Percentiles rank a stretch among this genome's conserved stretches.
Conservation (phyloP, 345 rosid genomes). For the Syzygium grande region DNA sequence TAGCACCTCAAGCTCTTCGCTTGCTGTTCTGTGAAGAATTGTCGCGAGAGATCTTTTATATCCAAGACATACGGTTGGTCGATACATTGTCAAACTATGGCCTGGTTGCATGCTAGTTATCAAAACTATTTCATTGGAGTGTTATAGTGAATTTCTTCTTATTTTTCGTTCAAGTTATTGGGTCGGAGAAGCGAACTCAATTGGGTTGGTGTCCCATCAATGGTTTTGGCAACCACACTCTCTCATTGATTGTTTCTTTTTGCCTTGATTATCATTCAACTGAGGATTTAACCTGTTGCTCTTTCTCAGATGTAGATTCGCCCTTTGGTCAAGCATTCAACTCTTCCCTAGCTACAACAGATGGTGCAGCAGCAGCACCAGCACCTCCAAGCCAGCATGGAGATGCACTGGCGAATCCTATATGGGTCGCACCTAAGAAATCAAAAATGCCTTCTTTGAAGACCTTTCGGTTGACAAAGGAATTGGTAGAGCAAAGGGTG, state of each 20-base stretch:
- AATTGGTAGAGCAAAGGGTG: slow-evolving; percentile 59
- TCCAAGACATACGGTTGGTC: not conserved
- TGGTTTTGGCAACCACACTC: not conserved
- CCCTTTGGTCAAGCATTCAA: slow-evolving; percentile 15
- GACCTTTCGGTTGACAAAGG: slow-evolving; percentile 60
- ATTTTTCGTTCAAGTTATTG: not conserved
- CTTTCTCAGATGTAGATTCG: slow-evolving; percentile 27
- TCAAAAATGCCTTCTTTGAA: slow-evolving; percentile 78
- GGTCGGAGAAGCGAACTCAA: not conserved
- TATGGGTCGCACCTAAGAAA: slow-evolving; percentile 67
- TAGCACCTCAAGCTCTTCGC: not conserved
- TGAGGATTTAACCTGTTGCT: not conserved
- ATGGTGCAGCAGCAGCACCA: slow-evolving; percentile 6
- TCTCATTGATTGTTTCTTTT: not conserved
- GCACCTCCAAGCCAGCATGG: slow-evolving; percentile 14
- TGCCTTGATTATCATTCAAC: not conserved
- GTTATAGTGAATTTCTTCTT: not conserved
- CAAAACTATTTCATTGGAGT: not conserved
- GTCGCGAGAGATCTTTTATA: not conserved
- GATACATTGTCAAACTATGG: not conserved
- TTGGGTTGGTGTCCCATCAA: not conserved
- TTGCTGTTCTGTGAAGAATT: not conserved
- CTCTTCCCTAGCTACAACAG: slow-evolving; percentile 25
- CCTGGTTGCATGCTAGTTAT: not conserved
- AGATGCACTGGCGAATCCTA: slow-evolving; percentile 24